Conservation (phyloP, 2,329 filamentous ascomycete genomes). For the Exophiala lecanii-corni region DNA sequence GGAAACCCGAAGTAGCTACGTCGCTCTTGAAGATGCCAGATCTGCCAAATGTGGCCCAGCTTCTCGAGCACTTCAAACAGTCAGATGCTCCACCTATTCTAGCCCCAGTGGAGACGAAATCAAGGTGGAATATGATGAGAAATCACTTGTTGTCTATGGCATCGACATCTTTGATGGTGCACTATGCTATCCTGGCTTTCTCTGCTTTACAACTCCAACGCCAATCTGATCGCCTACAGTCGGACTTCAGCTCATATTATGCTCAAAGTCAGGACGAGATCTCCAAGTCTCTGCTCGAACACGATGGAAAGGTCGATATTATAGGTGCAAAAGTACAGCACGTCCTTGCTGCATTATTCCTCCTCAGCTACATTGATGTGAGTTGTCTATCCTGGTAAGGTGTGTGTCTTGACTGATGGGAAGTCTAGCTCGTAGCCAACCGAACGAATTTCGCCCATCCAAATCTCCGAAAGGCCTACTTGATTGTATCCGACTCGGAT, state of each 20-base stretch:
- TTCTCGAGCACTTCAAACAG: conserved; percentile 1
- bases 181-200: conserved; percentile 1
- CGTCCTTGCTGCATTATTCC: conserved; percentile 49
- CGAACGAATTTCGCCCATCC: conserved; percentile 45
- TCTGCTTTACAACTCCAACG: not conserved
- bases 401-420: no score
- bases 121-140: conserved; percentile 1
- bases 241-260: conserved; percentile 4
- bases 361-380: conserved; percentile 51
- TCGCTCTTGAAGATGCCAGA: not conserved
- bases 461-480: conserved; percentile 49
- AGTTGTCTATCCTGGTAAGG: conserved; percentile 9
- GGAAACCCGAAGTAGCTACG: not conserved
- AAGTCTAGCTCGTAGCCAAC: conserved; percentile 38
- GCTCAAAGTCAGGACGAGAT: not conserved
- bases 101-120: not conserved
- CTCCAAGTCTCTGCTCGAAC: not conserved
- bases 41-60: conserved; percentile 1
- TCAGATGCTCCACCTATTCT: conserved; percentile 1
- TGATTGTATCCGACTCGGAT: conserved; percentile 40
- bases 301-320: not conserved
- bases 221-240: not conserved
- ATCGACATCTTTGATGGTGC: not conserved
- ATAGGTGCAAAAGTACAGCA: conserved; percentile 31
- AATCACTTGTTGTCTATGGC: conserved; percentile 1